These are phyloP conservation scores for Xylaria sp. DNA, from an alignment of 2,329 filamentous ascomycete species.

Conservation along the genomic window DNA sequence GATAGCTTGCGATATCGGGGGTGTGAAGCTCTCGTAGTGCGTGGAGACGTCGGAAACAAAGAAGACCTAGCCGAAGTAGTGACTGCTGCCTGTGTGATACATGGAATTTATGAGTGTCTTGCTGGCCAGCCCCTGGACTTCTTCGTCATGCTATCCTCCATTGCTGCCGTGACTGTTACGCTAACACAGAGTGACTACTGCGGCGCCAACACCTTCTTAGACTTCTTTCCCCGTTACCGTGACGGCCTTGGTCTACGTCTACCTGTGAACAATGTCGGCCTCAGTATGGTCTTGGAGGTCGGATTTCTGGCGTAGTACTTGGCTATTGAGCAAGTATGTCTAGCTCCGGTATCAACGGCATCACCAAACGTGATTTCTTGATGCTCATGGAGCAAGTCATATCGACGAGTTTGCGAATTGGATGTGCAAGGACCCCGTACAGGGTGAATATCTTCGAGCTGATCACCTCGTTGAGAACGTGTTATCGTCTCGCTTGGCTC, in stretches of 20 bases:
- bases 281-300: conserved; percentile 35
- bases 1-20: conserved; percentile 39
- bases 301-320: conserved; percentile 33
- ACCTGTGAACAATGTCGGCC: conserved; percentile 30
- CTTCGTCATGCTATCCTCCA: conserved; percentile 51
- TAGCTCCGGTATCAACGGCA: conserved; percentile 33
- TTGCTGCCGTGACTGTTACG: conserved; percentile 46
- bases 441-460: conserved; percentile 92
- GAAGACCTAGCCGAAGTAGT: conserved; percentile 42
- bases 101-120: conserved; percentile 33
- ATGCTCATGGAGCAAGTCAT: conserved; percentile 34
- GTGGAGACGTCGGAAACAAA: conserved; percentile 42
- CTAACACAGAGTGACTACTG: conserved; percentile 51
- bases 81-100: conserved; percentile 29
- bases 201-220: conserved; percentile 28
- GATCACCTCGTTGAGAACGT: conserved; percentile 97
- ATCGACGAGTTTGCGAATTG: conserved; percentile 97
- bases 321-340: conserved; percentile 32
- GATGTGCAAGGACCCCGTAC: conserved; percentile 99
- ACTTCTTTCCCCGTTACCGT: conserved; percentile 33
- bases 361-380: conserved; percentile 34
- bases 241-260: conserved; percentile 23
- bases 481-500: conserved; percentile 72
- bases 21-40: conserved; percentile 42
- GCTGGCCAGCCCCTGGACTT: conserved; percentile 49